Percentiles rank a stretch among this genome's conserved stretches.
Evolutionary conservation across 2,329 filamentous ascomycete species (phyloP).

Genomic region (Diaporthe vexans): DNA sequence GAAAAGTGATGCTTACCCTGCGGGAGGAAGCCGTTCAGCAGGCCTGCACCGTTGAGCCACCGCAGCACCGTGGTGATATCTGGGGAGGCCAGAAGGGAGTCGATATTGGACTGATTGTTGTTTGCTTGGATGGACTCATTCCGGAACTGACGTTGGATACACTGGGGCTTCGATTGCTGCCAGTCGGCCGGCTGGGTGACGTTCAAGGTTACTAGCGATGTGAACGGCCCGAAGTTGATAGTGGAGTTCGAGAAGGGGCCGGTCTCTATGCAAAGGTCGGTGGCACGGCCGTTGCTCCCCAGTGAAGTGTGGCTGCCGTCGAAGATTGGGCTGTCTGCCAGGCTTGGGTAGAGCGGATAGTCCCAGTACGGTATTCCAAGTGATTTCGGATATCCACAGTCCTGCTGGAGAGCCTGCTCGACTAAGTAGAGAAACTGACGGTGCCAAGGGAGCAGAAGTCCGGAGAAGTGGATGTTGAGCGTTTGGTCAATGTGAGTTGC

Average conservation of each 20-base stretch:
- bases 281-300: constrained; percentile 34
- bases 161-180: constrained; percentile 34
- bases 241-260: constrained; percentile 46
- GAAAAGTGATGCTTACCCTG: not conserved
- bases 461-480: constrained; percentile 48
- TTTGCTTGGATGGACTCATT: not conserved
- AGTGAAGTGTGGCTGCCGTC: constrained; percentile 34
- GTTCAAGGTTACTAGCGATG: constrained; percentile 39
- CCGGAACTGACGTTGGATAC: constrained; percentile 40
- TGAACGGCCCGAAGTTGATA: constrained; percentile 44
- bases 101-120: constrained; percentile 41
- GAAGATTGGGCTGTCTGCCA: constrained; percentile 36
- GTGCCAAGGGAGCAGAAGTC: constrained; percentile 38
- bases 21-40: constrained; percentile 26
- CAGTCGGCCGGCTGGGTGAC: constrained; percentile 41
- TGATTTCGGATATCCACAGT: constrained; percentile 37
- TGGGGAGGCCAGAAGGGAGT: constrained; percentile 42
- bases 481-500: constrained; percentile 64
- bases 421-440: constrained; percentile 31
- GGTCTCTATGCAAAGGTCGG: constrained; percentile 44
- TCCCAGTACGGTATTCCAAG: constrained; percentile 39
- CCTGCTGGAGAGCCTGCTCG: constrained; percentile 31
- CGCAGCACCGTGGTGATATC: constrained; percentile 42
- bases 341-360: constrained; percentile 35
- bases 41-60: constrained; percentile 32